Conservation (phyloP, 2,329 filamentous ascomycete species). For the Monosporascus sp. region DNA sequence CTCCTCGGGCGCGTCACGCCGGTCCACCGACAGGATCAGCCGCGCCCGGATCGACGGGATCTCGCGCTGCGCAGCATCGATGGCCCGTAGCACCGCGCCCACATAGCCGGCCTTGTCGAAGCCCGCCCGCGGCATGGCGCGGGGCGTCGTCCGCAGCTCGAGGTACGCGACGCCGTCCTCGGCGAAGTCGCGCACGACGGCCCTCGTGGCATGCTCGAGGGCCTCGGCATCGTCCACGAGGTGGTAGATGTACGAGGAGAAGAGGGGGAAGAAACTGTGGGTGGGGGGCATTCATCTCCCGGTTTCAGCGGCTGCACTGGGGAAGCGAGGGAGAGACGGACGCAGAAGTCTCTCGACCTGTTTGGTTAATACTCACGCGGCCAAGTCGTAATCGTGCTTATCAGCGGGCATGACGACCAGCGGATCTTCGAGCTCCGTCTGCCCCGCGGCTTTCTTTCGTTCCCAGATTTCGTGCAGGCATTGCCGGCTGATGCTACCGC, state of each 20-base stretch:
- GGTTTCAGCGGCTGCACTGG: too few species aligned
- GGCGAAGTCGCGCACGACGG: slow-evolving; percentile 63
- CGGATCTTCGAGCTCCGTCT: slow-evolving; percentile 61
- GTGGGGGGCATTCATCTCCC: not conserved
- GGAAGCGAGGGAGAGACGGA: too few species aligned
- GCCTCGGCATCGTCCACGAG: slow-evolving; percentile 61
- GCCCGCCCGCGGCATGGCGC: slow-evolving; percentile 48
- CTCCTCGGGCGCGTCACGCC: slow-evolving; percentile 53
- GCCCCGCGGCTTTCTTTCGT: slow-evolving; percentile 47
- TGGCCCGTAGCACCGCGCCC: slow-evolving; percentile 58
- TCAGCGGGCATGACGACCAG: slow-evolving; percentile 61
- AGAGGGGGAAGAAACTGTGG: slow-evolving; percentile 70
- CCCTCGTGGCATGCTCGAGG: slow-evolving; percentile 56
- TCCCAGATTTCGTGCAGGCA: slow-evolving; percentile 73
- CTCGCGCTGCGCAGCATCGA: slow-evolving; percentile 34
- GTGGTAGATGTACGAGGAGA: slow-evolving; percentile 74
- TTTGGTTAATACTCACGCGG: slow-evolving; percentile 46
- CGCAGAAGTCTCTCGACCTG: too few species aligned
- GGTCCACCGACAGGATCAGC: slow-evolving; percentile 72
- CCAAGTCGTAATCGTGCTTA: slow-evolving; percentile 67
- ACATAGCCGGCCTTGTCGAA: slow-evolving; percentile 64
- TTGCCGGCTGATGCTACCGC: slow-evolving; percentile 68
- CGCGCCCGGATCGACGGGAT: slow-evolving; percentile 48
- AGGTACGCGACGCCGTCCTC: slow-evolving; percentile 71
- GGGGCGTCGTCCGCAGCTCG: slow-evolving; percentile 76